Conservation (phyloP, 192 early-diverging fungal species). For the Diversispora eburnea region DNA sequence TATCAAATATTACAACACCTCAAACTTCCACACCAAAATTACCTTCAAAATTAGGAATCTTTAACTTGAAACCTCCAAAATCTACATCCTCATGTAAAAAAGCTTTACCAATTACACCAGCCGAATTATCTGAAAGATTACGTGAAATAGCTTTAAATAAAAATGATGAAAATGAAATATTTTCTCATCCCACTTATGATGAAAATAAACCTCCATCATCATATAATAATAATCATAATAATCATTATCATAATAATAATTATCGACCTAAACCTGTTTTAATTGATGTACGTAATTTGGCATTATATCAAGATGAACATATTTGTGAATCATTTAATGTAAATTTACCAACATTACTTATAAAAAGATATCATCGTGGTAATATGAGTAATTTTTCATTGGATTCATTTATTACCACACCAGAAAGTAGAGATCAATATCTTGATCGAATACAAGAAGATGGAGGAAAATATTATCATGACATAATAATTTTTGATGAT, state of each 20-base stretch:
- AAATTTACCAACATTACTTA: constrained; percentile 50
- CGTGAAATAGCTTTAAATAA: background rate
- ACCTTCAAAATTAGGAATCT: constrained; percentile 17
- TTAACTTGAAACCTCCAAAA: constrained; percentile 12
- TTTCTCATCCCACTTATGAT: background rate
- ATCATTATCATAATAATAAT: too few relatives aligned
- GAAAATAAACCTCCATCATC: background rate
- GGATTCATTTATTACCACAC: constrained; percentile 51
- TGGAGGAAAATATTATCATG: constrained; percentile 11
- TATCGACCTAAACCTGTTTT: constrained; percentile 26
- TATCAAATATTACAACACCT: constrained; percentile 5
- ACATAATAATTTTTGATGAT: constrained; percentile 49
- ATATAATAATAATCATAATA: too few relatives aligned
- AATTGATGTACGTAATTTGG: constrained; percentile 45
- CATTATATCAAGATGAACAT: constrained; percentile 42
- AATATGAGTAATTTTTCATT: constrained; percentile 49
- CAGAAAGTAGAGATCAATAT: constrained; percentile 44
- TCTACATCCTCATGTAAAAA: constrained; percentile 9
- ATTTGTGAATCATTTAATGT: constrained; percentile 50
- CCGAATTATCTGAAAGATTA: constrained; percentile 20
- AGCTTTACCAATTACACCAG: constrained; percentile 23
- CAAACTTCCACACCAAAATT: constrained; percentile 7
- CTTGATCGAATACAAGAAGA: constrained; percentile 26
- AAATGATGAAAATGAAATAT: background rate
- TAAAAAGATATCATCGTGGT: constrained; percentile 48